Base-by-base conservation (phyloP, 106 monocot species). In the Acorus gramineus region DNA sequence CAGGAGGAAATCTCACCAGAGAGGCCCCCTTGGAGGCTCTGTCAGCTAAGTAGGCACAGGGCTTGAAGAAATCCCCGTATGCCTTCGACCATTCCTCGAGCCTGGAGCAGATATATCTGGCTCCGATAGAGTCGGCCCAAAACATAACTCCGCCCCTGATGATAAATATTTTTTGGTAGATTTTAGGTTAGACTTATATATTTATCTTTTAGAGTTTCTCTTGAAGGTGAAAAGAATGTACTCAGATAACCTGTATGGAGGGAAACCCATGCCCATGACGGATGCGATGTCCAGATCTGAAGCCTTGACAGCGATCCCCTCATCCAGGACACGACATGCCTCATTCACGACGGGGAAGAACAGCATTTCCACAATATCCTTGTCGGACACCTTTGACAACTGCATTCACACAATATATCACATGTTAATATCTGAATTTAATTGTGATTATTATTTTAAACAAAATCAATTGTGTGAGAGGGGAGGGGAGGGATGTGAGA, bases 241-340 rank as follows among this genome's bases (percentile, higher is more conserved):
- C 12, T 57, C 59, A 55, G 73, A 11, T 12, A n/a, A 93, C 89
- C 89, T 86, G 71, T 84, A 89, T 60, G 93, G 74, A 49, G 93
- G 93, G 60, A 94, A 94, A 0, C 93, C 93, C 93, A 94, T 94
- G 77, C 93, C 93, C 75, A 89, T 85, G 65, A 94, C 78, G 14
- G 89, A 77, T 28, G 93, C 93, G 57, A 94, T 79, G 28, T 94
- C 93, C 3, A 94, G 89, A 64, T 94, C 93, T 11, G 93, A 89
- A 75, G 93, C 76, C 71, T 94, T 94, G 49, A 84, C 84, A 58
- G 86, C 83, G 66, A 94, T 86, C 48, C 93, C 89, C 60, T 94
- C 89, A 13, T 86, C 89, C 3, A 94, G 81, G 2, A 94, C 93
- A 28, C 93, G 86, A 56, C 89, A 89, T 3, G 93, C 93, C 70